Evolutionary conservation across 2,329 filamentous ascomycete species (phyloP), one percentile per base, ranked within the genome.

Genomic region (Zopfia rhizophila): DNA sequence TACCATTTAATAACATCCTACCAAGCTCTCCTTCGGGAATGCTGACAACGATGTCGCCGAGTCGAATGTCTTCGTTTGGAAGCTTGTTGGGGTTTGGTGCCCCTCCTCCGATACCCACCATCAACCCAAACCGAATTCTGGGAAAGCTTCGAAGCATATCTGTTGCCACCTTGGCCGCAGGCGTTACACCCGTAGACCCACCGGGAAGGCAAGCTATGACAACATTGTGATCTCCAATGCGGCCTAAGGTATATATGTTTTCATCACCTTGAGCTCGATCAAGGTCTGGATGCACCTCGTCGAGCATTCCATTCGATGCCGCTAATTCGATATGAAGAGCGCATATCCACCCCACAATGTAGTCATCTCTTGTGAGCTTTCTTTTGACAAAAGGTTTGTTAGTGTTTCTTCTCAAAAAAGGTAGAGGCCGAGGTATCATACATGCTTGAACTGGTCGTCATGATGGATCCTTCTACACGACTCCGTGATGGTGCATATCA

Each of bases 91-190:
- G n/a, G n/a, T n/a, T n/a, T n/a, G 51, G 48, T 8, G 52, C 53
- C 10, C 53, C 51, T 27, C 68, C 68, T 2, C 70, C 74, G 29
- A 78, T 70, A 7, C 74, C 74, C 2, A 78, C 72, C 61, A 78
- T 65, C 3, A 78, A 55, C 4, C 63, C 66, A 24, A 76, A 60
- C 19, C 55, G 61, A 17, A 74, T 68, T 3, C 36, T 23, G 22
- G 14, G 32, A 46, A 74, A 74, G 3, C 56, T 61, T 10, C 36
- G 31, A 13, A 46, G 33, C 51, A 73, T 63, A 12, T 61, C 38
- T 18, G 40, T 57, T 3, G 61, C 65, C 6, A 65, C 63, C 2
- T 48, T 55, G 12, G 69, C 66, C 6, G 70, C 65, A 6, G 63
- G 40, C 33, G 35, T 61, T 3, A 45, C 72, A 8, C 72, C 72